Conservation (phyloP, 345 rosid genomes). For the Aquilaria yunnanensis region DNA sequence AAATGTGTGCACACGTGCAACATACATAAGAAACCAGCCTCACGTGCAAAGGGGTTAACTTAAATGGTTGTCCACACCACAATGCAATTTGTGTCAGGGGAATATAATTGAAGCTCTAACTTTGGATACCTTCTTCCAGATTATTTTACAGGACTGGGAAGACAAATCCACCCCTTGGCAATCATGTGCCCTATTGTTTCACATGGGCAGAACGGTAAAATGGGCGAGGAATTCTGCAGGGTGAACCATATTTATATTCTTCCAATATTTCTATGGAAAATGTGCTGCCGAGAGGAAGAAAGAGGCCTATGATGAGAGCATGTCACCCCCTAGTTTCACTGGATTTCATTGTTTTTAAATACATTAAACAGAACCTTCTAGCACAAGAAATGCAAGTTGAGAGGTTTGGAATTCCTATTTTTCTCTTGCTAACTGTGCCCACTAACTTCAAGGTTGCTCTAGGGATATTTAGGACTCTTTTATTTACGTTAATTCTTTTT, state of each 20-base stretch:
- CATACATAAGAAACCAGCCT: constrained; percentile 19
- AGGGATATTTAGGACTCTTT: no score
- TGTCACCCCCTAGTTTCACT: constrained; percentile 8
- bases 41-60: constrained; percentile 40
- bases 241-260: constrained; percentile 5
- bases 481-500: no score
- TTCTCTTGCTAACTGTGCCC: no score
- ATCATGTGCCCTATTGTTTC: not conserved
- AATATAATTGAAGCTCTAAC: constrained; percentile 30
- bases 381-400: no score
- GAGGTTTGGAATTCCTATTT: no score
- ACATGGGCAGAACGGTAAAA: constrained; percentile 12
- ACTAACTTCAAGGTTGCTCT: no score
- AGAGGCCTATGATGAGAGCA: constrained; percentile 13
- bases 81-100: constrained; percentile 35
- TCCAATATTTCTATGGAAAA: constrained; percentile 13
- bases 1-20: constrained; percentile 41
- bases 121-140: constrained; percentile 38
- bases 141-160: not conserved
- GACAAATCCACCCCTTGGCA: constrained; percentile 11
- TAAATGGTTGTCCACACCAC: constrained; percentile 36
- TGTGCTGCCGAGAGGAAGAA: constrained; percentile 6
- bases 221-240: not conserved
- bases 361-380: no score
- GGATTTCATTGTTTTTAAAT: not conserved